Percentiles rank a stretch among this genome's conserved stretches.
These are phyloP conservation scores for Malania oleifera DNA, from an alignment of 164 flowering plant species.

Conservation along the genomic window DNA sequence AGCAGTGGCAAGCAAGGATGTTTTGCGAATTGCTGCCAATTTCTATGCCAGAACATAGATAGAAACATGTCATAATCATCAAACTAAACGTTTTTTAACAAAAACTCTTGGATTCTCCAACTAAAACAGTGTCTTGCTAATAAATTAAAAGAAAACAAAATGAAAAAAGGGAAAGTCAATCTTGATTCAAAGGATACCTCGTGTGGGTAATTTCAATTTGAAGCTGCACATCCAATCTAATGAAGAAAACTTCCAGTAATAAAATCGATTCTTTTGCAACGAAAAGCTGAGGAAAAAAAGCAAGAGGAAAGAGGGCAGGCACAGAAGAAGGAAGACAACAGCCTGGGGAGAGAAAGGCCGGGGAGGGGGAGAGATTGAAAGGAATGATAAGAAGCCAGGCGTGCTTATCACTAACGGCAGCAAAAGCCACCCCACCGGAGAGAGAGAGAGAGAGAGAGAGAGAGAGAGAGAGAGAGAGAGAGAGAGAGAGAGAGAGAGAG, in stretches of 20 bases:
- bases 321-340: neutral
- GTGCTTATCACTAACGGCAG: constrained; percentile 70
- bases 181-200: constrained; percentile 20
- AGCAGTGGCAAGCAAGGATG: too few species aligned
- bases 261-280: constrained; percentile 8
- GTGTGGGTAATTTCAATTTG: constrained; percentile 4
- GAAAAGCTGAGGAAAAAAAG: constrained; percentile 11
- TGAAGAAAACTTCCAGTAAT: neutral
- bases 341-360: neutral
- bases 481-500: too few species aligned
- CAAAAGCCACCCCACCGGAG: constrained; percentile 21
- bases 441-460: too few species aligned
- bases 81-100: too few species aligned
- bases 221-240: constrained; percentile 18
- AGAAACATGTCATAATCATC: too few species aligned
- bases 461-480: too few species aligned
- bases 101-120: too few species aligned
- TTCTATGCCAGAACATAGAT: too few species aligned
- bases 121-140: too few species aligned
- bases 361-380: constrained; percentile 25
- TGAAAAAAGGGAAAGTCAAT: neutral
- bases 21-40: too few species aligned
- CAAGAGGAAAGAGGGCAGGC: constrained; percentile 6
- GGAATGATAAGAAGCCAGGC: constrained; percentile 66
- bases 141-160: neutral